Evolutionary conservation across 352 stramenopile genomes (phyloP), one percentile per base, ranked within the genome.

Genomic region (Peronosclerospora sorghi): DNA sequence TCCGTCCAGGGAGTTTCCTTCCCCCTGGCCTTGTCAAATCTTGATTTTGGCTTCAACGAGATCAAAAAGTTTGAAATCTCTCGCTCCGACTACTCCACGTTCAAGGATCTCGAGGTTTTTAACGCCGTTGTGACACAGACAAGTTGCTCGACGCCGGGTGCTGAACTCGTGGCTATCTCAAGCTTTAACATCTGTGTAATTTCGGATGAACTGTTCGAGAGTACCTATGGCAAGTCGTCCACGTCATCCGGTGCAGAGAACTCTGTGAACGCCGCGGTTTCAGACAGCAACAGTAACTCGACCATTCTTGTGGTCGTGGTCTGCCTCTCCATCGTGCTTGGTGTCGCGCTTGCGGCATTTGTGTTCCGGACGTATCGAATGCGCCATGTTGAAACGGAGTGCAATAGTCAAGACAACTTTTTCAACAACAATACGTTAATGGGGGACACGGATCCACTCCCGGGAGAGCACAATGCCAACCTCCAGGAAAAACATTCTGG

Each of bases 41-140:
- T 86, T 28, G 57, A 73, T 20, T 40, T 88, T n/a, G 71, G 64
- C 20, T 35, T 32, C 0, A 56, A 57, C 27, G 48, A 63, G 38
- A 85, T 88, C 53, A 66, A 50, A 6, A 66, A 68, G n/a, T 76
- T 88, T 23, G 75, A 86, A 42, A 69, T 88, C 32, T 79, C 63
- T 0, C 65, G 66, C 1, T 77, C 69, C 0, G 75, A 87, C 40
- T 70, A 81, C 51, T 54, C 55, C 8, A 82, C 55, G 0, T 68
- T 87, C 32, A 61, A 69, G 52, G 52, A 57, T 8, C 43, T 83
- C 8, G 53, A 68, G 9, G 47, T 34, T 1, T 71, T 87, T 27
- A 73, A 27, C 23, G 63, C 59, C 7, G 66, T 54, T 0, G 45
- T 83, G 18, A 51, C 55, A 0, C 60, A 80, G 41, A 62, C 57